Evolutionary conservation across 1,139 yeast genomes (phyloP).

Genomic region (Suhomyces anneliseae): DNA sequence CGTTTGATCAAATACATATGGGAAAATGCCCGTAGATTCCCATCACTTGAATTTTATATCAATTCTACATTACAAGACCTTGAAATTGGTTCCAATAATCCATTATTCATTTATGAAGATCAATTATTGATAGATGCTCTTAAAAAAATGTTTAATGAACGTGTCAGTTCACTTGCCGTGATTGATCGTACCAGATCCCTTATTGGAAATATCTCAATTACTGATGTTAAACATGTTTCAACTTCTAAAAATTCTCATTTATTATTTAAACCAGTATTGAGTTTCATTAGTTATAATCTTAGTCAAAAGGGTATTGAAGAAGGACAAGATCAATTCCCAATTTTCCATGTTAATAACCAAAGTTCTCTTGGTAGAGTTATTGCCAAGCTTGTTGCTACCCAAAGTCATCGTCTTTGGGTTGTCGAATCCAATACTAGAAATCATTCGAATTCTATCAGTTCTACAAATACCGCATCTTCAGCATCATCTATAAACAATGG

Average conservation of each 20-base stretch:
- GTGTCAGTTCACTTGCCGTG: constrained; percentile 92
- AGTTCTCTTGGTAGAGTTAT: constrained; percentile 84
- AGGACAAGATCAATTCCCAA: constrained; percentile 95
- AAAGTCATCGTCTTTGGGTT: constrained; percentile 91
- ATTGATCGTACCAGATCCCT: constrained; percentile 74
- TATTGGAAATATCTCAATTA: constrained; percentile 89
- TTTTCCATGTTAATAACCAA: constrained; percentile 82
- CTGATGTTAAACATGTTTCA: constrained; percentile 86
- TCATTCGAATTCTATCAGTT: constrained; percentile 14
- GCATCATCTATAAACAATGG: constrained; percentile 9
- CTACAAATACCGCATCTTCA: constrained; percentile 8
- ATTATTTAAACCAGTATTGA: constrained; percentile 78
- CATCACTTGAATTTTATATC: constrained; percentile 71
- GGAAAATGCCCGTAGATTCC: constrained; percentile 89
- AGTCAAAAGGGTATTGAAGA: constrained; percentile 88
- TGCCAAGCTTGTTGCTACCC: constrained; percentile 94
- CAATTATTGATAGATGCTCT: constrained; percentile 85
- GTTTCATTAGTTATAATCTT: constrained; percentile 82
- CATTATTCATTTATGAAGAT: constrained; percentile 81
- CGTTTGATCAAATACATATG: constrained; percentile 78
- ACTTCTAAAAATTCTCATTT: constrained; percentile 81
- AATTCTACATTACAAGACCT: constrained; percentile 66
- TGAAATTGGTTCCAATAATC: constrained; percentile 67
- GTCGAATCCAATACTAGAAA: constrained; percentile 53
- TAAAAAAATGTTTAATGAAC: constrained; percentile 76